These are phyloP conservation scores for Perkinsus olseni DNA, from an alignment of 169 alveolate genomes.

Conservation along the genomic window DNA sequence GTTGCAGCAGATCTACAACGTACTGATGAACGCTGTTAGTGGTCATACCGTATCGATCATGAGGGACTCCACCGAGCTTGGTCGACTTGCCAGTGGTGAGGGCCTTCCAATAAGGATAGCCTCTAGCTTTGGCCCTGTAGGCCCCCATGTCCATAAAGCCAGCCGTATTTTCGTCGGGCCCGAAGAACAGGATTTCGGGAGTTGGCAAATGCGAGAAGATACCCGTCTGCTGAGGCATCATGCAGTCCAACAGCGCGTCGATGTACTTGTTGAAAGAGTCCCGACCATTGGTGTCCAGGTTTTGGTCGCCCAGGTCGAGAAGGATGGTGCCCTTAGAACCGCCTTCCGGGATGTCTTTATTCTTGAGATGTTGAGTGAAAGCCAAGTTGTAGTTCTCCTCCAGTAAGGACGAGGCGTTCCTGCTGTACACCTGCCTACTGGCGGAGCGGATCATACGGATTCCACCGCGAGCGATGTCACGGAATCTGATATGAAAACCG, in stretches of 20 bases:
- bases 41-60: slow-evolving; percentile 75
- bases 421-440: slow-evolving; percentile 31
- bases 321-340: slow-evolving; percentile 67
- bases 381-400: slow-evolving; percentile 68
- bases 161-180: slow-evolving; percentile 41
- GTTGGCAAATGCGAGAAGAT: slow-evolving; percentile 4
- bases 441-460: slow-evolving; percentile 58
- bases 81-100: slow-evolving; percentile 72
- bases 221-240: slow-evolving; percentile 32
- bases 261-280: slow-evolving; percentile 50
- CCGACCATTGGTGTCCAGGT: slow-evolving; percentile 13
- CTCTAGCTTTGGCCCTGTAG: slow-evolving; percentile 49
- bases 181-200: slow-evolving; percentile 17
- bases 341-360: slow-evolving; percentile 70
- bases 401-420: slow-evolving; percentile 48
- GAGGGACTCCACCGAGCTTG: slow-evolving; percentile 75
- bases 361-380: slow-evolving; percentile 60
- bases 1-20: slow-evolving; percentile 39
- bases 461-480: slow-evolving; percentile 65
- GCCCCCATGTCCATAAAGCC: slow-evolving; percentile 74
- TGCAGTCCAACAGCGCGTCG: slow-evolving; percentile 38
- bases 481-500: slow-evolving; percentile 63
- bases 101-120: slow-evolving; percentile 50
- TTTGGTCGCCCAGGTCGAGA: slow-evolving; percentile 30
- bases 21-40: slow-evolving; percentile 40